Conservation (phyloP, 495 filamentous ascomycete genomes). For the Articulospora tetracladia region DNA sequence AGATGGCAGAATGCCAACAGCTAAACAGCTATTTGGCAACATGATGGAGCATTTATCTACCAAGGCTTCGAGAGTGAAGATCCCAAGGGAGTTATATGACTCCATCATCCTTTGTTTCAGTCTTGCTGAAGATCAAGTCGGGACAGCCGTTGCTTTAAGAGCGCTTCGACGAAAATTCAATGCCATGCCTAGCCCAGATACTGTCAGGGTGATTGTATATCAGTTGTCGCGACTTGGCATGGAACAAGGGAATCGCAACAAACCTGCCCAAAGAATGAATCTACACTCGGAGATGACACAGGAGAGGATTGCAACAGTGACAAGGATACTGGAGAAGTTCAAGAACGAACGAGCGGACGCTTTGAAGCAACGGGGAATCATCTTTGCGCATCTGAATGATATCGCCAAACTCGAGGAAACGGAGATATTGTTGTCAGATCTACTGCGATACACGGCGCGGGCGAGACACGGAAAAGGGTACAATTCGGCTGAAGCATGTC, state of each 20-base stretch:
- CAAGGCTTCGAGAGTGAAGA: conserved; percentile 25
- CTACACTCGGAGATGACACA: conserved; percentile 8
- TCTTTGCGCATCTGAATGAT: conserved; percentile 33
- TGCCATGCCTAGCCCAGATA: conserved; percentile 43
- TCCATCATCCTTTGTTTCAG: conserved; percentile 54
- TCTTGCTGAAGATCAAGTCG: conserved; percentile 46
- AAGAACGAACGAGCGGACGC: conserved; percentile 24
- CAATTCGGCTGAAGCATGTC: not conserved
- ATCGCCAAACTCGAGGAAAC: conserved; percentile 42
- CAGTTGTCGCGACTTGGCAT: conserved; percentile 42
- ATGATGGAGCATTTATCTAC: conserved; percentile 45
- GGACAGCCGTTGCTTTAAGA: conserved; percentile 49
- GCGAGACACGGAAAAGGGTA: conserved; percentile 3
- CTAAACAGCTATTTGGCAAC: conserved; percentile 47
- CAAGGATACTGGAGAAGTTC: conserved; percentile 26
- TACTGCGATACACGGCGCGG: conserved; percentile 41
- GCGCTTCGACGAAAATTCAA: conserved; percentile 41
- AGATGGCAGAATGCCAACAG: conserved; percentile 37
- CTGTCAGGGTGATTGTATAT: conserved; percentile 46
- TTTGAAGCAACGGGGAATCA: conserved; percentile 24
- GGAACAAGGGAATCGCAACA: not conserved
- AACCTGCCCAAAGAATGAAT: conserved; percentile 10
- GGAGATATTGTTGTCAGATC: conserved; percentile 44
- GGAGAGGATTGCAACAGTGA: conserved; percentile 23
- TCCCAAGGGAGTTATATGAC: conserved; percentile 51